phyloP scores from a whole-genome alignment of 306 rosid species.

The Prunus kanzakura region DNA sequence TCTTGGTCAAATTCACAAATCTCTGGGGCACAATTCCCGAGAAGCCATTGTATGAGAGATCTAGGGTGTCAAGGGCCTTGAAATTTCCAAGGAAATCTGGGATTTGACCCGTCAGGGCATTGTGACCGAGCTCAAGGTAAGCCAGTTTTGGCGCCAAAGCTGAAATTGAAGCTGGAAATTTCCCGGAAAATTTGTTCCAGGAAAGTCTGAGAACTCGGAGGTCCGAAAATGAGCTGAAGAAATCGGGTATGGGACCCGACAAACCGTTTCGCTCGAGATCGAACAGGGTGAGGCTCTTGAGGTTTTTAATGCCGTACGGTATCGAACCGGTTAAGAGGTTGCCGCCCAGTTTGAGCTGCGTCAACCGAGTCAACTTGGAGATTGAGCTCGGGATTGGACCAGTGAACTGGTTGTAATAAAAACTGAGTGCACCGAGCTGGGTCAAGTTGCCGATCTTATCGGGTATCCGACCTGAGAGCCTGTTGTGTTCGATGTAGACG shows the following conservation, averaged over 20 bases:
- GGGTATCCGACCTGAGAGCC: slow-evolving; percentile 66
- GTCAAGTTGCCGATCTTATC: slow-evolving; percentile 37
- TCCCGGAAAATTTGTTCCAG: slow-evolving; percentile 57
- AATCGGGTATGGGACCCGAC: slow-evolving; percentile 59
- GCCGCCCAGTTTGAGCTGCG: slow-evolving; percentile 75
- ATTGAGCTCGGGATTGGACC: slow-evolving; percentile 73
- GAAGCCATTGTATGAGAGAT: slow-evolving; percentile 53
- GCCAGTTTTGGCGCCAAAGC: slow-evolving; percentile 40
- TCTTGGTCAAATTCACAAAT: slow-evolving; percentile 67
- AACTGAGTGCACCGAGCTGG: slow-evolving; percentile 29
- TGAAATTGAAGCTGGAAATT: slow-evolving; percentile 56
- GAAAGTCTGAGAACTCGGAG: slow-evolving; percentile 52
- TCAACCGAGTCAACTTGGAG: slow-evolving; percentile 40
- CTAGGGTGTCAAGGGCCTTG: slow-evolving; percentile 61
- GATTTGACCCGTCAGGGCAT: slow-evolving; percentile 55
- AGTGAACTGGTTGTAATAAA: slow-evolving; percentile 50
- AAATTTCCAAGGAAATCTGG: slow-evolving; percentile 78
- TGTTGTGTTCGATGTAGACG: slow-evolving; percentile 63
- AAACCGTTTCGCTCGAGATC: slow-evolving; percentile 50
- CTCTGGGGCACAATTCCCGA: slow-evolving; percentile 61
- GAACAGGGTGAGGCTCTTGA: slow-evolving; percentile 38
- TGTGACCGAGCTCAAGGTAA: slow-evolving; percentile 61
- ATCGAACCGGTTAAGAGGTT: slow-evolving; percentile 52
- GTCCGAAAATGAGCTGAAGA: slow-evolving; percentile 38
- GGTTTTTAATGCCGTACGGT: slow-evolving; percentile 38